Evolutionary conservation across 768 basidiomycete species (phyloP).

Genomic region (Leucocoprinus leucothites): DNA sequence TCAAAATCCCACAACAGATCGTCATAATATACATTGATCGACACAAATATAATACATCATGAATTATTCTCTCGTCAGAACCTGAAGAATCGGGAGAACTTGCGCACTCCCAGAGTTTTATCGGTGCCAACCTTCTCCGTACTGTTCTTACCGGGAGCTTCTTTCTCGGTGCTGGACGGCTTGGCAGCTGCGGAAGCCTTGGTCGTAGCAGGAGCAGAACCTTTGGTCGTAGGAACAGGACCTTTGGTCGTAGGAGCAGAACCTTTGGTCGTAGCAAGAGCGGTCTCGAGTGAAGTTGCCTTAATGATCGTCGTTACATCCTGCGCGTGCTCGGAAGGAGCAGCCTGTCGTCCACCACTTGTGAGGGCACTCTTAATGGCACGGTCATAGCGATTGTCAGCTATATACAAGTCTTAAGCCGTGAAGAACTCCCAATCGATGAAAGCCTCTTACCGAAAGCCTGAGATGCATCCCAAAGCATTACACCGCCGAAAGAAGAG

Average conservation of each 20-base stretch:
- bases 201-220: neutral
- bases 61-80: neutral
- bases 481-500: constrained; percentile 53
- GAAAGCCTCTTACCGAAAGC: constrained; percentile 27
- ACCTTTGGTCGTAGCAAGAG: neutral
- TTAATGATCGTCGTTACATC: neutral
- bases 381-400: constrained; percentile 38
- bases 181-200: neutral
- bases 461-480: constrained; percentile 40
- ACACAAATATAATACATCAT: neutral
- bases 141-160: neutral
- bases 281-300: too few species aligned
- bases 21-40: neutral
- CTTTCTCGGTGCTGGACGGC: neutral
- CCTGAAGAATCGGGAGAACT: constrained; percentile 8
- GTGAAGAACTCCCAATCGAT: neutral
- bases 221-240: neutral
- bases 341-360: constrained; percentile 16
- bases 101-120: neutral
- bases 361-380: constrained; percentile 39
- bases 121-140: neutral
- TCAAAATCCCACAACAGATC: neutral
- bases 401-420: constrained; percentile 13
- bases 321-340: neutral
- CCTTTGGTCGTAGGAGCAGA: too few species aligned